Base-by-base conservation (phyloP, 331 rosid genomes). In the Stylosanthes scabra region DNA sequence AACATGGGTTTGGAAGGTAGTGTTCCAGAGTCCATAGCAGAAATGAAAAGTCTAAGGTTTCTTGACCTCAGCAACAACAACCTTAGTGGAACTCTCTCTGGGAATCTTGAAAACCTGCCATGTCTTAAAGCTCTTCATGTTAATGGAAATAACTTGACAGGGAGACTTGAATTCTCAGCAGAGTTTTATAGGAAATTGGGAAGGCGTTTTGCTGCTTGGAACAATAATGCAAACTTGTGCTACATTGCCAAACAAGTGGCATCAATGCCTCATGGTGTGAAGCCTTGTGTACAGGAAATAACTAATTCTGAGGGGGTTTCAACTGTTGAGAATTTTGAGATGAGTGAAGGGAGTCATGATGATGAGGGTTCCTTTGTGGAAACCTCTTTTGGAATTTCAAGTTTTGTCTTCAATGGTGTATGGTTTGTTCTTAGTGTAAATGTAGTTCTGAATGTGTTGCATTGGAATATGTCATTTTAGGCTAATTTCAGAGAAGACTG, bases 141-240 rank as follows among this genome's bases (percentile, higher is more conserved):
- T 50, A 82, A 83, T 49, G 90, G 89, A 15, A 90, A 90, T 78
- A 88, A 86, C 42, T 57, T 90, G 75, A 69, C 83, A 12, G 96
- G 96, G 20, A 76, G 52, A 66, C 89, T 90, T 63, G 65, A 86
- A n/a, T 90, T 88, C 76, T 58, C 89, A 28, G 82, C 63, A 65
- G 11, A 42, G 79, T 90, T 88, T 75, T 90, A 90, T 70, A 54
- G 77, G 59, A 86, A 85, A 82, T 70, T 86, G 90, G 90, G 89
- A 11, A 83, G 86, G 82, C 83, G 91, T 20, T 88, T 90, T 76
- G 86, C 86, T 27, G 91, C 85, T 60, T 86, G 89, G 92, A 79
- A 76, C 60, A 90, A 90, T 70, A 76, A 86, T 70, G 78, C 86
- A 15, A 75, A 86, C 76, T 83, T 90, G 31, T 90, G 97, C 62